Conservation (phyloP, 2,329 filamentous ascomycete genomes). For the Colletotrichum endophyticum region DNA sequence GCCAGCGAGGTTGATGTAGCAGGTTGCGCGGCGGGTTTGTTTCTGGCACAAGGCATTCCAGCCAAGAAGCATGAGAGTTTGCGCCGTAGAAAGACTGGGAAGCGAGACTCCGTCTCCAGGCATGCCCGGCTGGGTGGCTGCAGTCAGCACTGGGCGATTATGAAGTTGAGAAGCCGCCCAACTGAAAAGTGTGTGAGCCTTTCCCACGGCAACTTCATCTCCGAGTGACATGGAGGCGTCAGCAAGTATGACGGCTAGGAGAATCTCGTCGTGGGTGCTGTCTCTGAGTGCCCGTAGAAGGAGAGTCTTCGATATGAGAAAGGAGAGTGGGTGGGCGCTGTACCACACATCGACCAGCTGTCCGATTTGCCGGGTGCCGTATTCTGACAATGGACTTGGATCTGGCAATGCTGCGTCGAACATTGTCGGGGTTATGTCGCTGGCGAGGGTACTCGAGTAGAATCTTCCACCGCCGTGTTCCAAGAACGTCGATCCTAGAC, state of each 20-base stretch:
- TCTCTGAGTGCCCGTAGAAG: neutral
- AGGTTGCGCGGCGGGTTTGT: neutral
- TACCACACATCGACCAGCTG: neutral
- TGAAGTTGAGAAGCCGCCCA: neutral
- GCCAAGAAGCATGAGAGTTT: neutral
- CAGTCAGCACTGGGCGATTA: neutral
- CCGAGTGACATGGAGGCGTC: neutral
- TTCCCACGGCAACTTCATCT: neutral
- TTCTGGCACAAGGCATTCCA: neutral
- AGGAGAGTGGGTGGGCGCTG: neutral
- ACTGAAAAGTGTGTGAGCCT: neutral
- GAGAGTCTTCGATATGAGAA: neutral
- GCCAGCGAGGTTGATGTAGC: neutral
- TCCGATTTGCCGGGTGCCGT: neutral
- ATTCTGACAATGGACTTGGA: neutral
- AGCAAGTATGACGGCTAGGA: neutral
- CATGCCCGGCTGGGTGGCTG: neutral
- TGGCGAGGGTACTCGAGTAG: neutral
- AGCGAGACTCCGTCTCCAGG: neutral
- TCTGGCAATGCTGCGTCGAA: neutral
- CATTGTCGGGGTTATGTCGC: neutral
- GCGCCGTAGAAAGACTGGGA: neutral
- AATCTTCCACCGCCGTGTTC: neutral
- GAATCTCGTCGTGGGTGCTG: neutral
- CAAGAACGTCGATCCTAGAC: neutral